Conservation (phyloP, 805 yeast genomes). For the Candida germanica region DNA sequence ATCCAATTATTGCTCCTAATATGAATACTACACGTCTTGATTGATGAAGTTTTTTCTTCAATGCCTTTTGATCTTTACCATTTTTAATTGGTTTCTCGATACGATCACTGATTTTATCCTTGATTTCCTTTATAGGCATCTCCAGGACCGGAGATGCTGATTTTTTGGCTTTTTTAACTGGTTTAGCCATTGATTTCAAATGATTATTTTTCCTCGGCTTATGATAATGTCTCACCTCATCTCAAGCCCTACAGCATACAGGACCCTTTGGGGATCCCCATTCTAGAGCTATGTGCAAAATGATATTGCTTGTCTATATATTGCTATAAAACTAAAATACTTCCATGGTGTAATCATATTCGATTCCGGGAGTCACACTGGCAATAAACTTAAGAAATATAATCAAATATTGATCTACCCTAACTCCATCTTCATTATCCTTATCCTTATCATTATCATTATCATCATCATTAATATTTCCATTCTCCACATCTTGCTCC, state of each 20-base stretch:
- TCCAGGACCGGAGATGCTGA: conserved; percentile 4
- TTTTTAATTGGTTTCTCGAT: conserved; percentile 10
- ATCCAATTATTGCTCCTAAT: conserved; percentile 72
- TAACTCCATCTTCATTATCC: conserved; percentile 36
- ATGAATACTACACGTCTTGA: conserved; percentile 60
- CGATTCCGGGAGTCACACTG: conserved; percentile 96
- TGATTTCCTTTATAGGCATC: conserved; percentile 7
- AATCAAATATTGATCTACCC: conserved; percentile 89
- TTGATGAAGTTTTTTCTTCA: conserved; percentile 33
- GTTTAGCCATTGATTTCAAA: conserved; percentile 15
- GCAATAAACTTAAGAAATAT: conserved; percentile 91
- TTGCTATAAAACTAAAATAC: conserved; percentile 67
- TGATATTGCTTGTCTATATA: no score
- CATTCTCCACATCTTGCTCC: conserved; percentile 18
- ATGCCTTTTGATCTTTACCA: conserved; percentile 8
- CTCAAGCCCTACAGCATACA: not conserved
- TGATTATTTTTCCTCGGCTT: no score
- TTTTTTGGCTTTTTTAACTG: conserved; percentile 6
- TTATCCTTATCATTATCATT: conserved; percentile 10
- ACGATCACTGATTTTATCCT: conserved; percentile 40
- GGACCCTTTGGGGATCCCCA: no score
- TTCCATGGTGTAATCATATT: conserved; percentile 98
- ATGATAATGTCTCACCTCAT: no score
- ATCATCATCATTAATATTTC: conserved; percentile 21
- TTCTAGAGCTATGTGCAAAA: no score